phyloP scores from a whole-genome alignment of 805 yeast species.

The Barnettozyma vustinii region DNA sequence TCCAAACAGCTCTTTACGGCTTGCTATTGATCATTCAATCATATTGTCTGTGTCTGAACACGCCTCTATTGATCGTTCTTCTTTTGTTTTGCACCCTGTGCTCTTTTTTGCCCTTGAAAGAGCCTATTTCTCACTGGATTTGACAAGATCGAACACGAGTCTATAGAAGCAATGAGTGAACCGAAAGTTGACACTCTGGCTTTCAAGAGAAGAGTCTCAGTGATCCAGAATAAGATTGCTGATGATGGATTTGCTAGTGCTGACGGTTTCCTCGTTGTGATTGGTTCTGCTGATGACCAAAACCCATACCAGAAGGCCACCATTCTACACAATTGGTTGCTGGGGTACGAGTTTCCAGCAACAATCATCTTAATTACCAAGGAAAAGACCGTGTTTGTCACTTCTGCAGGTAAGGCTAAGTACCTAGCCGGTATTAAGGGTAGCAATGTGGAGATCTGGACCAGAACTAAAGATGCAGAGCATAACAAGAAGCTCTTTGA shows the following conservation, averaged over 20 bases:
- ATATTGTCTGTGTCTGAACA: neutral
- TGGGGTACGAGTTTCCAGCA: conserved; percentile 95
- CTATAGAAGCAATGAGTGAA: conserved; percentile 42
- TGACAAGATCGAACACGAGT: neutral
- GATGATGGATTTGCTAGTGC: conserved; percentile 34
- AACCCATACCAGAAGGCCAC: conserved; percentile 88
- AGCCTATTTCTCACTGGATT: neutral
- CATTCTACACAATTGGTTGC: conserved; percentile 81
- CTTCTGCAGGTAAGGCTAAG: conserved; percentile 81
- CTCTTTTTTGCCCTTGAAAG: no score
- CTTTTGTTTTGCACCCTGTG: neutral
- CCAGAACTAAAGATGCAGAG: conserved; percentile 75
- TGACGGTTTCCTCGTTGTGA: conserved; percentile 54
- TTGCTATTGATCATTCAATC: neutral
- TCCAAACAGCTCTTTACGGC: neutral
- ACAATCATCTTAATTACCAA: conserved; percentile 66
- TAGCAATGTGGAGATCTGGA: conserved; percentile 50
- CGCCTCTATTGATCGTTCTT: neutral
- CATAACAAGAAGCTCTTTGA: conserved; percentile 65
- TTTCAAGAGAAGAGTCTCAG: conserved; percentile 50
- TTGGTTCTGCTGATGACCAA: conserved; percentile 83
- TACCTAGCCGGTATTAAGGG: conserved; percentile 57
- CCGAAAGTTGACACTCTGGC: conserved; percentile 47
- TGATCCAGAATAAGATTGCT: conserved; percentile 30
- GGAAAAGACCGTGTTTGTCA: conserved; percentile 57